phyloP scores from a whole-genome alignment of 106 monocot genomes.

The Alisma plantagoaquatica region DNA sequence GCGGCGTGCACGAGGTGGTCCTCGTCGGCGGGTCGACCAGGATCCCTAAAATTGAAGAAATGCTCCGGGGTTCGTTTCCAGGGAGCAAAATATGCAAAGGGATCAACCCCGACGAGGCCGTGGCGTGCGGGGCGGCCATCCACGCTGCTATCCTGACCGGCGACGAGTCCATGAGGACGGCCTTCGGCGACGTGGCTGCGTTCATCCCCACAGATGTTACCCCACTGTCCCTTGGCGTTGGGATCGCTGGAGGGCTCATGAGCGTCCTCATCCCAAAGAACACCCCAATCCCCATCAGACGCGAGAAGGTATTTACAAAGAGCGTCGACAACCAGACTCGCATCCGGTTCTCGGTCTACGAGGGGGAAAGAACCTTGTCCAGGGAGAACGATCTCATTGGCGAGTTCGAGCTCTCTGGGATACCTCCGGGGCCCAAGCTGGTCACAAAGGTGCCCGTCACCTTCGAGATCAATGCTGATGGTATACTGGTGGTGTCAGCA shows the following conservation, averaged over 20 bases:
- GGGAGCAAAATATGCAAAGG: slow-evolving; percentile 23
- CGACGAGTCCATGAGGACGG: slow-evolving; percentile 5
- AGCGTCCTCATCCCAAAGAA: slow-evolving; percentile 18
- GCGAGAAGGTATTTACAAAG: slow-evolving; percentile 32
- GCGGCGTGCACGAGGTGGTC: slow-evolving; percentile 7
- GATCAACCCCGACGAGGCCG: slow-evolving; percentile 14
- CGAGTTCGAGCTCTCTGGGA: slow-evolving; percentile 39
- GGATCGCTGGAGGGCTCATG: background rate
- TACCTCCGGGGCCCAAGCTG: slow-evolving; percentile 37
- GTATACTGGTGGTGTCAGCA: slow-evolving; percentile 39
- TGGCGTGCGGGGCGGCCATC: slow-evolving; percentile 17
- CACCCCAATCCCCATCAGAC: slow-evolving; percentile 45
- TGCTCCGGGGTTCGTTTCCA: slow-evolving; percentile 29
- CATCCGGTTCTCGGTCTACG: slow-evolving; percentile 27
- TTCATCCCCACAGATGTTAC: slow-evolving; percentile 30
- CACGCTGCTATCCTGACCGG: slow-evolving; percentile 8
- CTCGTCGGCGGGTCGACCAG: slow-evolving; percentile 15
- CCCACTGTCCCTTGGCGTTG: slow-evolving; percentile 12
- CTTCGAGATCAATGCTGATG: slow-evolving; percentile 49
- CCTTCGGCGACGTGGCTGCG: slow-evolving; percentile 17
- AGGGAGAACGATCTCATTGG: slow-evolving; percentile 29
- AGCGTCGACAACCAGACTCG: slow-evolving; percentile 40
- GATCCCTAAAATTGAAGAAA: slow-evolving; percentile 34
- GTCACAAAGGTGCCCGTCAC: slow-evolving; percentile 29
- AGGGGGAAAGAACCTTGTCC: slow-evolving; percentile 15